Evolutionary conservation across 805 yeast genomes (phyloP), one percentile per base, ranked within the genome.

Genomic region (Lipomyces anomalus): DNA sequence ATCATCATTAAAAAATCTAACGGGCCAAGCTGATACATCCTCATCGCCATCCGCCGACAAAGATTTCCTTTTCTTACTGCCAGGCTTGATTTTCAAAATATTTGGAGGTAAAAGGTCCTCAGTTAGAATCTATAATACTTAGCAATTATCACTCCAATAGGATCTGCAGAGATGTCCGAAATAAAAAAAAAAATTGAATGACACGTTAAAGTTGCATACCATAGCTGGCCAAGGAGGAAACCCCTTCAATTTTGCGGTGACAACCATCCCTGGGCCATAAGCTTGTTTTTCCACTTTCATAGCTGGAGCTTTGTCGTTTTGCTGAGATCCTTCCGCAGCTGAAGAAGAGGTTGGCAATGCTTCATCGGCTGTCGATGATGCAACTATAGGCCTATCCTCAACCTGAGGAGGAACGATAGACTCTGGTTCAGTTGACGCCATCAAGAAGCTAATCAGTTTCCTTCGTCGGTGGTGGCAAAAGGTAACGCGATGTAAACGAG

Each of bases 161-260:
- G 18, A 13, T 6, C 20, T 4, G n/a, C 40, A 20, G 17, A 28
- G 29, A 28, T 26, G 13, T 5, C 3, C n/a, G 40, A 40, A 4
- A 6, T 6, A 21, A 22, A 20, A 28, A 18, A n/a, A 22, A n/a
- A 17, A 29, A 18, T 18, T 3, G 21, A 17, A 16, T 4, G 22
- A 13, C 39, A 17, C n/a, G n/a, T n/a, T n/a, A n/a, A n/a, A 13
- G 11, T 6, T 17, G 40, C 52, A 7, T 42, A 84, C 79, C 78
- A 85, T 80, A 2, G 89, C 88, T 0, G 95, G 95, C 95, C 95
- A 86, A 35, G 89, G 82, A 2, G 95, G 84, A 60, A 79, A 86
- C 6, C 95, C 94, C 59, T 84, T 86, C 39, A 86, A 79, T 63
- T 86, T 86, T 5, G 92, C 92, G 21, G 86, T 69, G 0, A 86